phyloP scores from a whole-genome alignment of 2,329 filamentous ascomycete species.

The Exophiala xenobiotica region DNA sequence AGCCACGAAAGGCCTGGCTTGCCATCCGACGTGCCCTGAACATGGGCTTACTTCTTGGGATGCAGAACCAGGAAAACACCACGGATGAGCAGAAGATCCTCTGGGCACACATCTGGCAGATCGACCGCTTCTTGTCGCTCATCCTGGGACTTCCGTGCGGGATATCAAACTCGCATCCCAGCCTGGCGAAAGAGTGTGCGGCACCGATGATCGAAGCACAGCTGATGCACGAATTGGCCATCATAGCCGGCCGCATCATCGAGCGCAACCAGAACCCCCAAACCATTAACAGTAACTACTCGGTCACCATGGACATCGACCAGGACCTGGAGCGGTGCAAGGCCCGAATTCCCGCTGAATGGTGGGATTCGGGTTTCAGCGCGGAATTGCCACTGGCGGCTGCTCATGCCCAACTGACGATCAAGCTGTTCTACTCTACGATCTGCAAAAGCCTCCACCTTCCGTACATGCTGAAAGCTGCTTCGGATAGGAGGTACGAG shows the following conservation, averaged over 20 bases:
- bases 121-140: background rate
- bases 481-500: background rate
- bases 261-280: background rate
- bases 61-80: background rate
- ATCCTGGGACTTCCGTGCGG: background rate
- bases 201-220: background rate
- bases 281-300: background rate
- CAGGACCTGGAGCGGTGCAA: background rate
- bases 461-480: background rate
- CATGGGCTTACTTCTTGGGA: background rate
- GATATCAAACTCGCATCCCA: background rate
- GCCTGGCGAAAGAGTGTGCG: background rate
- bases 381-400: background rate
- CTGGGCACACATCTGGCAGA: background rate
- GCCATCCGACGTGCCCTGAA: background rate
- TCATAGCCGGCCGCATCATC: background rate
- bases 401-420: background rate
- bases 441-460: background rate
- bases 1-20: slow-evolving; percentile 2
- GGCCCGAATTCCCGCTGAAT: background rate
- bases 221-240: background rate
- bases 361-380: background rate
- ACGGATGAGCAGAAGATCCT: background rate
- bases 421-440: background rate
- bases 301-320: slow-evolving; percentile 2